A percentile compares a stretch with the other conserved stretches of the same genome.
These are phyloP conservation scores for Termitomyces eurrhizus DNA, from an alignment of 768 basidiomycete species.

Conservation along the genomic window DNA sequence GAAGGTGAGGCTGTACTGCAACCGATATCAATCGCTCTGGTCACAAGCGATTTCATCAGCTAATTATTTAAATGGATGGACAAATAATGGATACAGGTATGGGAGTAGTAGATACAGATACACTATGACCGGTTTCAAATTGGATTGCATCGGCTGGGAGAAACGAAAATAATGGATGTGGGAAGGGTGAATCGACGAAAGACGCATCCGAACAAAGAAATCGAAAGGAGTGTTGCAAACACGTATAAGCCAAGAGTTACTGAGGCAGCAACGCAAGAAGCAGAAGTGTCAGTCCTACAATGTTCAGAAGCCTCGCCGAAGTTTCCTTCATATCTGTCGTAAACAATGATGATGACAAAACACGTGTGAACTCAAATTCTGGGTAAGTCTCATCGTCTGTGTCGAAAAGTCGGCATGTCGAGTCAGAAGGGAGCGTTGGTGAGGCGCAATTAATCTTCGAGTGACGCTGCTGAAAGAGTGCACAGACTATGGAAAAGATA, in stretches of 20 bases:
- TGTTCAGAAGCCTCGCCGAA: constrained; percentile 11
- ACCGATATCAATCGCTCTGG: neutral
- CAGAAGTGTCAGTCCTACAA: constrained; percentile 12
- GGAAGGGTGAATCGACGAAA: neutral
- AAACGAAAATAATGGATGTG: neutral
- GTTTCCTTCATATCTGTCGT: constrained; percentile 10
- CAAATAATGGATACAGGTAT: neutral
- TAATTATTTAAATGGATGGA: neutral
- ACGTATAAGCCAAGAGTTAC: neutral
- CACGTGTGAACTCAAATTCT: constrained; percentile 6
- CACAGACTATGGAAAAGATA: neutral
- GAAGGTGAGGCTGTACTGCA: neutral
- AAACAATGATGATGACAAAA: constrained; percentile 6
- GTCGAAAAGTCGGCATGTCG: constrained; percentile 1
- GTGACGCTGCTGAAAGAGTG: neutral
- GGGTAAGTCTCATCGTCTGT: constrained; percentile 14
- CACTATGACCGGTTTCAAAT: neutral
- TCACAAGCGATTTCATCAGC: neutral
- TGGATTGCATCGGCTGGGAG: neutral
- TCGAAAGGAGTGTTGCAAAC: neutral
- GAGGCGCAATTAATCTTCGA: neutral
- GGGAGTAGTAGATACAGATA: neutral
- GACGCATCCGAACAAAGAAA: neutral
- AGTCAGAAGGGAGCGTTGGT: neutral
- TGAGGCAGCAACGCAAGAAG: constrained; percentile 13